phyloP scores from a whole-genome alignment of 345 rosid genomes.

The Eucalyptus marginata region DNA sequence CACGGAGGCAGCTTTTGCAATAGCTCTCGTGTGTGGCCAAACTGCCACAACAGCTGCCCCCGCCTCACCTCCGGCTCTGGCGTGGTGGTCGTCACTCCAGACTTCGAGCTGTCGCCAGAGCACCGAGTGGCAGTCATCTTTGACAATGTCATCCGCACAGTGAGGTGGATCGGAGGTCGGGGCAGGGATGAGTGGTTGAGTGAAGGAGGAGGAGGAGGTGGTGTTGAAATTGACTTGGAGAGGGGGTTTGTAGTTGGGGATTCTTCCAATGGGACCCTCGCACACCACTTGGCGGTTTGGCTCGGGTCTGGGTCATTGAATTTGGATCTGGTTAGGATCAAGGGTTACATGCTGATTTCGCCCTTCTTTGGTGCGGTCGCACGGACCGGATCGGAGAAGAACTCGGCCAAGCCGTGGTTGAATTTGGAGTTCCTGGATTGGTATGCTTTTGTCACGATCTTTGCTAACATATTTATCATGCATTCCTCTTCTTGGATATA shows the following conservation, averaged over 20 bases:
- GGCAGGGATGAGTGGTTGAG: neutral
- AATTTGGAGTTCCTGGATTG: neutral
- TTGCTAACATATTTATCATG: neutral
- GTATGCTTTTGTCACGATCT: neutral
- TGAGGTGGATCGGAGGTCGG: neutral
- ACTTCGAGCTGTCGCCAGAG: neutral
- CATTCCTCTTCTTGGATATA: neutral
- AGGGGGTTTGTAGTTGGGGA: neutral
- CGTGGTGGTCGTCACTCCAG: neutral
- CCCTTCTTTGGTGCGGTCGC: neutral
- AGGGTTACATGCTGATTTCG: neutral
- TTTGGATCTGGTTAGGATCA: neutral
- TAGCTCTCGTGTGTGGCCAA: neutral
- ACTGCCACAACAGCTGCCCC: neutral
- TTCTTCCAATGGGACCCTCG: neutral
- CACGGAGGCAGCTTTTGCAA: neutral
- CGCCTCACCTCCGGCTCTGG: neutral
- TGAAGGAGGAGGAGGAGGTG: neutral
- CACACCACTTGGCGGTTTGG: neutral
- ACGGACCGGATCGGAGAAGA: neutral
- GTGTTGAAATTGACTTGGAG: neutral
- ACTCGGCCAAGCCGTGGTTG: neutral
- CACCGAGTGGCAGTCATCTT: neutral
- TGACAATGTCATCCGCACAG: neutral
- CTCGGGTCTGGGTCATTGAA: neutral